These are phyloP conservation scores for Collybiopsis confluens DNA, from an alignment of 768 basidiomycete species.

Conservation along the genomic window DNA sequence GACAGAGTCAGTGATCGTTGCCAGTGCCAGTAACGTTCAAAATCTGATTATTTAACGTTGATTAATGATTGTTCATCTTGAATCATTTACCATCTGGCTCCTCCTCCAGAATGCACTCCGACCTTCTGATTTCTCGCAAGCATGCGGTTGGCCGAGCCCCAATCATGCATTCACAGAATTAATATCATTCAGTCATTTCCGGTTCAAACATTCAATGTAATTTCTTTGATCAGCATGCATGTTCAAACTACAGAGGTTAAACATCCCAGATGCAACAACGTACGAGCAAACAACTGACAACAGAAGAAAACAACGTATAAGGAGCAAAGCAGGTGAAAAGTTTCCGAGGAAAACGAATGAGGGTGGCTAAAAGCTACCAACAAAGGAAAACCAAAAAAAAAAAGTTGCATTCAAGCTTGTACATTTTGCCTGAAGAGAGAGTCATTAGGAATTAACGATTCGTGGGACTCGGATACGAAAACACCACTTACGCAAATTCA, in stretches of 20 bases:
- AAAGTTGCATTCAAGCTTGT: conserved; percentile 27
- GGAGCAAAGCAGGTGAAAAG: neutral
- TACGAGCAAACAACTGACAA: neutral
- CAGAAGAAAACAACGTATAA: neutral
- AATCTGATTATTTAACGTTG: neutral
- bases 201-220: too few relatives aligned
- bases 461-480: neutral
- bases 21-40: too few relatives aligned
- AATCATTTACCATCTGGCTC: neutral
- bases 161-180: neutral
- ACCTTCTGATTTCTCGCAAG: neutral
- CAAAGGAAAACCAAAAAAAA: conserved; percentile 10
- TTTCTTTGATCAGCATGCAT: neutral
- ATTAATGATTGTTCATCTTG: neutral
- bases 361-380: neutral
- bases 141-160: neutral
- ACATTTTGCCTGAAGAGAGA: conserved; percentile 39
- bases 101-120: too few relatives aligned
- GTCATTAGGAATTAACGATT: neutral
- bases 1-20: conserved; percentile 12
- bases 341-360: neutral
- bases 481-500: conserved; percentile 47
- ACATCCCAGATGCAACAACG: conserved; percentile 4
- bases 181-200: too few relatives aligned
- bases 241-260: neutral